Evolutionary conservation across 306 rosid genomes (phyloP), one percentile per base, ranked within the genome.

Genomic region (Calophaca sinica): DNA sequence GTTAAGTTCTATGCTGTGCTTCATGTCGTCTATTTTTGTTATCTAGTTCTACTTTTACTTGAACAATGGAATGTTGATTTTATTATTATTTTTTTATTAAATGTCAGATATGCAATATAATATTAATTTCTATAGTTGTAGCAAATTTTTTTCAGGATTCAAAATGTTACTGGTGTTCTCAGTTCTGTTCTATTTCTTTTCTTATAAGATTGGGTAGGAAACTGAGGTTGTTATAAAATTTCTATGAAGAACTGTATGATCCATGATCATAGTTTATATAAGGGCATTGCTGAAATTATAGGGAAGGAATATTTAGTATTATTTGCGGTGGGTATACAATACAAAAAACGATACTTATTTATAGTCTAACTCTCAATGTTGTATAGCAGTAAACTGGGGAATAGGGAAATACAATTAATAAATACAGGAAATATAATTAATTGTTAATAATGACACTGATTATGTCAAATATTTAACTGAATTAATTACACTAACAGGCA

Each of bases 81-180:
- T 5, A 50, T 62, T 10, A 29, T 11, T 60, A 50, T 66, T 48
- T 26, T 4, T 50, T 3, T 11, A n/a, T 32, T 58, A 7, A 49
- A 49, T 42, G 57, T 32, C 61, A 51, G 67, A 64, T 67, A 32
- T 45, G 57, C 59, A 3, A 55, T 39, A 32, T 39, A 38, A 7
- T 38, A 29, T 68, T 58, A 39, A 72, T 50, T 57, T 65, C 62
- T 39, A 38, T 13, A 48, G 52, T 35, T 41, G 32, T 50, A 10
- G 50, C 31, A 39, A 4, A 39, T 8, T 38, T 5, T 7, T 29
- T 9, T 46, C 67, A 42, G 44, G 33, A 59, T 74, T 60, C 60
- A 39, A 80, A 54, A 75, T 35, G 77, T 53, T 54, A 52, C 42
- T 75, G 66, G 52, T 61, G 49, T 54, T 38, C 5, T 35, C 5